phyloP scores from a whole-genome alignment of 2,329 filamentous ascomycete genomes.

The Xylogone sp. region DNA sequence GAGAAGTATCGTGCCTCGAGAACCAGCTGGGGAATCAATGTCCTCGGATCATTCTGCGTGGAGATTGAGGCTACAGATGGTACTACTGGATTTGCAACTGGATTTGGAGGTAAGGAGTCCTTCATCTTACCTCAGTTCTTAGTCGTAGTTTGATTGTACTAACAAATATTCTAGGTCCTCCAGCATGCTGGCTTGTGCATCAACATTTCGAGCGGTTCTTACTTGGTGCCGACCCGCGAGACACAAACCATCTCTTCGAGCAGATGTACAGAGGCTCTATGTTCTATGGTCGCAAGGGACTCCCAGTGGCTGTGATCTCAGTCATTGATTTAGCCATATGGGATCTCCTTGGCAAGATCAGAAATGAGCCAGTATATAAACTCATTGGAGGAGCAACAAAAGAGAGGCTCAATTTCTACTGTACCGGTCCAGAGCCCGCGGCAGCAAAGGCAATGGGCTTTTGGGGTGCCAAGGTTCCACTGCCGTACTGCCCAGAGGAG shows the following conservation, averaged over 20 bases:
- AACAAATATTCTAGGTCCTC: conserved; percentile 54
- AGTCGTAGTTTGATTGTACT: conserved; percentile 3
- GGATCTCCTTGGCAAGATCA: conserved; percentile 88
- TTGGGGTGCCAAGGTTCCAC: conserved; percentile 83
- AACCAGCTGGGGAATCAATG: conserved; percentile 94
- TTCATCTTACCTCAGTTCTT: neutral
- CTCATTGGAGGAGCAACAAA: conserved; percentile 89
- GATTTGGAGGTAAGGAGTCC: conserved; percentile 66
- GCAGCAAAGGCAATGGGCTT: conserved; percentile 85
- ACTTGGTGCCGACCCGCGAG: conserved; percentile 81
- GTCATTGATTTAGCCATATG: conserved; percentile 91
- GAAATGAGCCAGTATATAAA: conserved; percentile 91
- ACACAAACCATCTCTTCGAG: conserved; percentile 90
- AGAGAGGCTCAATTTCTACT: conserved; percentile 85
- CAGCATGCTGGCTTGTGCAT: conserved; percentile 89
- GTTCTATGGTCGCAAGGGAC: conserved; percentile 94
- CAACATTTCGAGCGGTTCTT: conserved; percentile 93
- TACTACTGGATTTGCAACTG: conserved; percentile 90
- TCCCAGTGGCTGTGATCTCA: conserved; percentile 86
- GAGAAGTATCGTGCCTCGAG: conserved; percentile 83
- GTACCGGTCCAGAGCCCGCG: conserved; percentile 81
- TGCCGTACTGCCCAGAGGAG: conserved; percentile 87
- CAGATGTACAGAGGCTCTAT: conserved; percentile 95
- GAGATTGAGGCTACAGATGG: conserved; percentile 87
- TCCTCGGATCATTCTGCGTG: conserved; percentile 85